Evolutionary conservation across 306 rosid genomes (phyloP), one percentile per base, ranked within the genome.

Genomic region (Trifolium subterraneum): DNA sequence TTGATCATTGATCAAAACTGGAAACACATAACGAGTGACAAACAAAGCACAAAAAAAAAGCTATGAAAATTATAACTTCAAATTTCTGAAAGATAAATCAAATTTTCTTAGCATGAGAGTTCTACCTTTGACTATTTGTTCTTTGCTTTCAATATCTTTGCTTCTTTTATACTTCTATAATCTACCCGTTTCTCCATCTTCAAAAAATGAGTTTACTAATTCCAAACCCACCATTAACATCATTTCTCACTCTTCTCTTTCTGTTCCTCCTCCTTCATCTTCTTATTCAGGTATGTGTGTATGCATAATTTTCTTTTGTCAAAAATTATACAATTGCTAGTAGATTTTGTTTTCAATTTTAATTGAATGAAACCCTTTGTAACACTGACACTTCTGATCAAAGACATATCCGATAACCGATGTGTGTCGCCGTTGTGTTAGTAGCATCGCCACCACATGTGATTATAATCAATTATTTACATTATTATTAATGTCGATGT

Each of bases 121-220:
- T 6, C 25, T 45, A 80, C 90, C 33, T 87, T 55, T 33, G 87
- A 54, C 29, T 54, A 54, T 54, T 54, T 54, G 25, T 54, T 54
- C 82, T 47, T 22, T 90, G 41, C 74, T 89, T 67, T 88, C 92
- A 22, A 7, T 90, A 14, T 84, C 87, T 61, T 62, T 92, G 22
- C 12, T 90, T 63, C 79, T 83, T 47, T 69, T 91, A 0, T 90
- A 75, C 77, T 84, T 82, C 3, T 75, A 83, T 80, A 85, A 87
- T 47, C 68, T 83, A 8, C 56, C 70, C 20, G 76, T 85, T 68
- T 81, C 86, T 64, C 58, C 44, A 14, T 41, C 80, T 18, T 62
- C 86, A 48, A 18, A 80, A 23, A 68, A 80, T 56, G 82, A 68
- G 19, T 64, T 82, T 10, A 35, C 87, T 1, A 71, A 44, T 19